Percentiles rank a stretch among this genome's conserved stretches.
These are phyloP conservation scores for Mallotus repandus DNA, from an alignment of 441 rosid genomes.

Conservation along the genomic window DNA sequence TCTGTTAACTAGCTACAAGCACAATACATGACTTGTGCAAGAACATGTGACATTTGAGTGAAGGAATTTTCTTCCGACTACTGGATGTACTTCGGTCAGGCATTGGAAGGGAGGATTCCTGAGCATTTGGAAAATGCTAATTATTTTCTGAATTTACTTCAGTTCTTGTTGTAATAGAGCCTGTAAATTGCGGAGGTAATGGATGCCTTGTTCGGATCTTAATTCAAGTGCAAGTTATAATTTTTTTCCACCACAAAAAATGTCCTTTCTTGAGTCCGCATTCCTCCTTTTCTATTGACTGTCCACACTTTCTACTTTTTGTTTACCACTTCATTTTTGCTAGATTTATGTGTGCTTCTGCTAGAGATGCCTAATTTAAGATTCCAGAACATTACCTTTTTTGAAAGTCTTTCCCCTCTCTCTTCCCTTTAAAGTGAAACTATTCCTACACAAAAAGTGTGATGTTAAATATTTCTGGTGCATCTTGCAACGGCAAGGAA, in stretches of 20 bases:
- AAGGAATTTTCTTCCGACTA: neutral
- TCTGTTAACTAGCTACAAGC: neutral
- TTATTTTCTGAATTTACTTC: neutral
- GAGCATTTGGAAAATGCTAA: neutral
- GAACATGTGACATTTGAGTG: slow-evolving; percentile 4
- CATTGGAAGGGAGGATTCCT: neutral
- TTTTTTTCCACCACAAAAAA: neutral
- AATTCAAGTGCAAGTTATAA: neutral
- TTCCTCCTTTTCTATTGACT: neutral
- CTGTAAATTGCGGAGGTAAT: neutral
- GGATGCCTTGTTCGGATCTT: neutral
- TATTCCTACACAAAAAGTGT: neutral
- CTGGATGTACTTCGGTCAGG: neutral
- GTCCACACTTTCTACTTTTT: neutral
- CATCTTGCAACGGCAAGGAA: too few relatives aligned
- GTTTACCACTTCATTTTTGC: neutral
- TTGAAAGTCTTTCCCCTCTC: neutral
- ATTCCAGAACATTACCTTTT: neutral
- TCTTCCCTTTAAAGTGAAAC: neutral
- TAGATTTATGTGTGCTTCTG: neutral
- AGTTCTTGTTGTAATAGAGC: neutral
- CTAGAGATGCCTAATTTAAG: neutral
- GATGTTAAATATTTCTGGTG: neutral
- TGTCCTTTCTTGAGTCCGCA: neutral
- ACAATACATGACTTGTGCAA: neutral